Base-by-base conservation (phyloP, 2,329 filamentous ascomycete genomes). In the Beauveria varroae region DNA sequence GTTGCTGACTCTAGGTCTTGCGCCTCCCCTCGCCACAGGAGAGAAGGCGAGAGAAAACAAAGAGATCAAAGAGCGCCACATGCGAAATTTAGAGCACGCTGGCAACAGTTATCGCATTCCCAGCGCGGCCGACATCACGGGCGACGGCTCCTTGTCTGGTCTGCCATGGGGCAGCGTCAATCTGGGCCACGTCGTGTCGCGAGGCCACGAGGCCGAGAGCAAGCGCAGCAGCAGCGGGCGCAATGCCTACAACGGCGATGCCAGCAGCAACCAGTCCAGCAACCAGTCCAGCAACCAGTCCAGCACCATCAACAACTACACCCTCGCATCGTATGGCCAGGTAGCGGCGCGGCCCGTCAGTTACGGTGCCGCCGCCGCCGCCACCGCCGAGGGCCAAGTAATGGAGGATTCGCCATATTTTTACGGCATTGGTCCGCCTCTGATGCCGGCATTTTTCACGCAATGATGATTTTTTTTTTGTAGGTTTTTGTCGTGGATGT, bases 151-250 rank as follows among this genome's bases (percentile, higher is more conserved):
- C 14, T 78, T 84, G 3, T 86, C 86, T 0, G 88, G 88, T 0
- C 75, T 91, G 3, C 88, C 88, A 0, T 91, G 88, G 89, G 89
- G 89, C 41, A 82, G 86, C 22, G 73, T 90, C 65, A 88, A 81
- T 63, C 79, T 91, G 73, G 79, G 76, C 44, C 79, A 80, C 65
- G 75, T 83, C 28, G 72, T 84, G 0, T 71, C 78, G 8, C 74
- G 77, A 56, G 82, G 82, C 51, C 79, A 82, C 67, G 80, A 82
- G 65, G 73, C 73, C 8, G 74, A 78, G 62, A 78, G 77, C 65
- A 73, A 74, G 37, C 75, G 75, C 9, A 76, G 76, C 9, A 76
- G 76, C 62, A 78, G 76, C 65, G 71, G 73, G 9, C 70, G 51
- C 28, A 49, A 60, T 20, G 57, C 72, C 55, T 72, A 72, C 57